These are phyloP conservation scores for Effrenium voratum DNA, from an alignment of 73 alveolate genomes.

Conservation along the genomic window DNA sequence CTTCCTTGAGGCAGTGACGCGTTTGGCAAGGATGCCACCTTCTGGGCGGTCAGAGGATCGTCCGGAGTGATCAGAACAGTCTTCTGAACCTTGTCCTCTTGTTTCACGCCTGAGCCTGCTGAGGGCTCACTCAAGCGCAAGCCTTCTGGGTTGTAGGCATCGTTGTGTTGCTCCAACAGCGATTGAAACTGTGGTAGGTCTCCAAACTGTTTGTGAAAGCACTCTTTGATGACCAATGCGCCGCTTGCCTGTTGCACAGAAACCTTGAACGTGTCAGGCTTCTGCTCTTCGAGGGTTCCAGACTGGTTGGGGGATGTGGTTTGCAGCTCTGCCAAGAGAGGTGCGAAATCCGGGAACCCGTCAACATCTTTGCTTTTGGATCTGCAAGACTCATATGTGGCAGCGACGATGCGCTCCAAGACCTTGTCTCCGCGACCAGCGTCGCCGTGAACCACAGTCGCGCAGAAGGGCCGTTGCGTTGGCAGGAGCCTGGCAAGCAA, in stretches of 20 bases:
- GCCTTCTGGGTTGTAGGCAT: neutral
- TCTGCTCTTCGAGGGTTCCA: neutral
- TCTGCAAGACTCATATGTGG: neutral
- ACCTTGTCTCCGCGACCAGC: neutral
- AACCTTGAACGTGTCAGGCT: neutral
- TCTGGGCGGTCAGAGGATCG: neutral
- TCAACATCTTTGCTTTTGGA: neutral
- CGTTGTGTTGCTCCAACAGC: neutral
- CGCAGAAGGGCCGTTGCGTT: neutral
- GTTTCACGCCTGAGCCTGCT: neutral
- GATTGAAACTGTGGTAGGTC: neutral
- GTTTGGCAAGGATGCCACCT: slow-evolving; percentile 16
- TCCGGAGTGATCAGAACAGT: neutral
- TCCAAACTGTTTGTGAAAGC: neutral
- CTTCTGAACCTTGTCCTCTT: neutral
- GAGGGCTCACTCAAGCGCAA: neutral
- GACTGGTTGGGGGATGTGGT: neutral
- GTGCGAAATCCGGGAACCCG: slow-evolving; percentile 16
- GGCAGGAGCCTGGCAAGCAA: neutral
- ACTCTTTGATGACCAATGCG: neutral
- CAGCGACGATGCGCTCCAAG: neutral
- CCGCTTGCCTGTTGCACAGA: neutral
- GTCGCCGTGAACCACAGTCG: neutral
- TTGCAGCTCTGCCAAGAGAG: neutral
- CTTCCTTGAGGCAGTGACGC: neutral